Percentiles rank a stretch among this genome's conserved stretches.
Conservation (phyloP, 2,329 filamentous ascomycete species). For the Ascochyta koolunga region DNA sequence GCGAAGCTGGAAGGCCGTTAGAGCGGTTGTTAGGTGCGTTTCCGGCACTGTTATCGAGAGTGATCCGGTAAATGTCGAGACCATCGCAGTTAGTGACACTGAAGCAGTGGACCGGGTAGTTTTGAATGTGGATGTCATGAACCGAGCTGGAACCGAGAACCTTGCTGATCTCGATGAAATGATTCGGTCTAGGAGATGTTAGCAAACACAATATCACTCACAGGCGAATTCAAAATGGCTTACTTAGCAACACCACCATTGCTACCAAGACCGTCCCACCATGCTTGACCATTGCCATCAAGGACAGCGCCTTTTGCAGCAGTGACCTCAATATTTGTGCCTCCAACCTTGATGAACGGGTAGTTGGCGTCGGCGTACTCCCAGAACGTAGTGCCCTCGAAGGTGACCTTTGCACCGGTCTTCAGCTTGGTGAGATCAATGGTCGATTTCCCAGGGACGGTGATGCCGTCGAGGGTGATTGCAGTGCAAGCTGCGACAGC, state of each 20-base stretch:
- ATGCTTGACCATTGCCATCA: slow-evolving; percentile 52
- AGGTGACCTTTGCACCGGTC: slow-evolving; percentile 63
- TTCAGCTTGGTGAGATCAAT: slow-evolving; percentile 64
- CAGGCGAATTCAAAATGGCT: not conserved
- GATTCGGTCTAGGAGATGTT: slow-evolving; percentile 2
- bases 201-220: slow-evolving; percentile 12
- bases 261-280: slow-evolving; percentile 57
- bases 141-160: slow-evolving; percentile 65
- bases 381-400: slow-evolving; percentile 65
- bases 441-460: slow-evolving; percentile 63
- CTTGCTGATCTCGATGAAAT: slow-evolving; percentile 36
- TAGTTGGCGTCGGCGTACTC: slow-evolving; percentile 35
- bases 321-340: slow-evolving; percentile 63
- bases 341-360: slow-evolving; percentile 68
- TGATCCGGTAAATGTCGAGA: slow-evolving; percentile 57
- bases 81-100: slow-evolving; percentile 51
- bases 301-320: slow-evolving; percentile 63
- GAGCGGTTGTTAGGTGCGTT: slow-evolving; percentile 42
- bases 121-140: slow-evolving; percentile 58
- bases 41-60: slow-evolving; percentile 65
- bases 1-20: slow-evolving; percentile 7
- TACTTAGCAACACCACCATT: slow-evolving; percentile 53
- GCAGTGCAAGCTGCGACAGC: slow-evolving; percentile 54
- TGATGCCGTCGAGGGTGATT: slow-evolving; percentile 60
- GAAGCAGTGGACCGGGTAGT: slow-evolving; percentile 62